Evolutionary conservation across 2,329 filamentous ascomycete species (phyloP).

Genomic region (Parascedosporium putredinis): DNA sequence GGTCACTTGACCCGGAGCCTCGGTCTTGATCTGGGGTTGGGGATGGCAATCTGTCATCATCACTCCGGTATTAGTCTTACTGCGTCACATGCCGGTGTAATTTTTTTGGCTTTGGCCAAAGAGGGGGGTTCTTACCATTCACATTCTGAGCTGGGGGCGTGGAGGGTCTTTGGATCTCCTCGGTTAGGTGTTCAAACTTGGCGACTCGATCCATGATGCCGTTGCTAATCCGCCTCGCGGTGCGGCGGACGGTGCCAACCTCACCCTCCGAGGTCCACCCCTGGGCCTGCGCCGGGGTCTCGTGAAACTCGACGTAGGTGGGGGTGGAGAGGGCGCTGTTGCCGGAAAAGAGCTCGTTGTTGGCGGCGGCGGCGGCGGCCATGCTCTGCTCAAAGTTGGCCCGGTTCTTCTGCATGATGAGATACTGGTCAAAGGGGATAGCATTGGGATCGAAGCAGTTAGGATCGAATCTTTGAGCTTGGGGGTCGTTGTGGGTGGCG

Average conservation of each 20-base stretch:
- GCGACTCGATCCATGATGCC: conserved; percentile 49
- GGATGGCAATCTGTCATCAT: conserved; percentile 1
- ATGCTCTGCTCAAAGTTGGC: conserved; percentile 30
- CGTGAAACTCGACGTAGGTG: conserved; percentile 38
- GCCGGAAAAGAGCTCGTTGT: conserved; percentile 31
- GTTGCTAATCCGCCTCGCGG: conserved; percentile 42
- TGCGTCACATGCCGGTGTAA: no score
- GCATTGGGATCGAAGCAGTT: conserved; percentile 31
- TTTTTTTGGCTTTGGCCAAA: no score
- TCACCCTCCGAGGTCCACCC: conserved; percentile 43
- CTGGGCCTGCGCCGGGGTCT: conserved; percentile 29
- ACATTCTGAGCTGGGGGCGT: conserved; percentile 54
- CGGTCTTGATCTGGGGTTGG: neutral
- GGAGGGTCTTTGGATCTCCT: conserved; percentile 40
- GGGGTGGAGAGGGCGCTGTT: conserved; percentile 30
- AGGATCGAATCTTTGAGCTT: conserved; percentile 41
- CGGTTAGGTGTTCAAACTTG: conserved; percentile 46
- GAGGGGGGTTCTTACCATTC: conserved; percentile 52
- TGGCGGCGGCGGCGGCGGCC: conserved; percentile 20
- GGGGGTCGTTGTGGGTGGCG: conserved; percentile 40
- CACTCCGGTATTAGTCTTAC: no score
- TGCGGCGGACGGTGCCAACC: conserved; percentile 23
- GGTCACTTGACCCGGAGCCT: neutral
- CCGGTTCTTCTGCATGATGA: conserved; percentile 37
- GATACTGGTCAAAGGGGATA: conserved; percentile 13